Conservation (phyloP, 345 rosid genomes). For the Draba incana region DNA sequence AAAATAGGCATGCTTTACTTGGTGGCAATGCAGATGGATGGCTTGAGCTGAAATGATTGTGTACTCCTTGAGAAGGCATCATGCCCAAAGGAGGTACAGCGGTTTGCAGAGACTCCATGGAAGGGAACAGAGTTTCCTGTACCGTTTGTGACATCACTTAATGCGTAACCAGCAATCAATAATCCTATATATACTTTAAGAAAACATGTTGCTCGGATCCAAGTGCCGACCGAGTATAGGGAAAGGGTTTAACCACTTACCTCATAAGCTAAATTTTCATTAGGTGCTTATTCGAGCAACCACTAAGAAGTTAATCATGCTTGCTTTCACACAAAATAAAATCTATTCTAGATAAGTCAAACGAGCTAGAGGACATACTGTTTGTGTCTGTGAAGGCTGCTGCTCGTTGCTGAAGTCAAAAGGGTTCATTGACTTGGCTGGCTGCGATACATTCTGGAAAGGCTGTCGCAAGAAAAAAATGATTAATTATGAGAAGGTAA, state of each 20-base stretch:
- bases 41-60: slow-evolving; percentile 47
- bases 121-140: slow-evolving; percentile 67
- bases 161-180: background rate
- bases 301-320: background rate
- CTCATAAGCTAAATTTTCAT: slow-evolving; percentile 5
- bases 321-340: background rate
- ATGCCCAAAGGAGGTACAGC: slow-evolving; percentile 58
- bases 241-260: background rate
- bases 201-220: background rate
- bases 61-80: slow-evolving; percentile 56
- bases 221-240: background rate
- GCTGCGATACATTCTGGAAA: slow-evolving; percentile 54
- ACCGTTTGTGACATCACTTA: slow-evolving; percentile 34
- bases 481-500: slow-evolving; percentile 11
- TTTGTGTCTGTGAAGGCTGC: slow-evolving; percentile 55
- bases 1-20: slow-evolving; percentile 46
- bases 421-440: slow-evolving; percentile 73
- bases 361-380: slow-evolving; percentile 51
- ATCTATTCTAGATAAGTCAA: background rate
- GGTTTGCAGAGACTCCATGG: slow-evolving; percentile 69
- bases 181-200: background rate
- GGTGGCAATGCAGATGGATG: slow-evolving; percentile 57
- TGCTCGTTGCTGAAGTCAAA: slow-evolving; percentile 69
- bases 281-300: background rate
- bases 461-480: slow-evolving; percentile 50